Conservation (phyloP, 495 filamentous ascomycete species). For the Cudoniella acicularis region DNA sequence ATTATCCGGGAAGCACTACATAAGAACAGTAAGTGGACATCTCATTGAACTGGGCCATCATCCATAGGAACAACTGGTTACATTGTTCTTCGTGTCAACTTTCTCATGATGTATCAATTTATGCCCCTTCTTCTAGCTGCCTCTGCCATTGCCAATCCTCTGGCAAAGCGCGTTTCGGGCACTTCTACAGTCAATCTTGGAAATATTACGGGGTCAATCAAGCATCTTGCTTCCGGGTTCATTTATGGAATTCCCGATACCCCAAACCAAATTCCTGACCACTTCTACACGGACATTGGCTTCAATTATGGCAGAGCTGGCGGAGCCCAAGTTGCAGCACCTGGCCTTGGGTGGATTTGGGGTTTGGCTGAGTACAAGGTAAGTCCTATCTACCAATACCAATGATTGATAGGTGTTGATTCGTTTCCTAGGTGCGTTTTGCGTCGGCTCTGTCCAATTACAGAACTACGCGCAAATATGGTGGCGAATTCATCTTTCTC, state of each 20-base stretch:
- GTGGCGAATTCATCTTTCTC: slow-evolving; percentile 37
- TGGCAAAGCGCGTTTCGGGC: slow-evolving; percentile 1
- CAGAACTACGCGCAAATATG: slow-evolving; percentile 31
- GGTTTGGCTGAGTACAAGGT: slow-evolving; percentile 28
- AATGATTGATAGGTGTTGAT: neutral
- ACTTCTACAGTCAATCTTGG: slow-evolving; percentile 23
- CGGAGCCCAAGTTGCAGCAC: slow-evolving; percentile 31
- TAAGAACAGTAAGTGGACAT: neutral
- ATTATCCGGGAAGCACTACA: neutral
- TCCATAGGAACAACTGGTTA: neutral
- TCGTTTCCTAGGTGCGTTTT: slow-evolving; percentile 27
- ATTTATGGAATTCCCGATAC: slow-evolving; percentile 35
- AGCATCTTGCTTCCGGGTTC: slow-evolving; percentile 30
- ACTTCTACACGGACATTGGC: slow-evolving; percentile 30
- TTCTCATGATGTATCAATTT: slow-evolving; percentile 5
- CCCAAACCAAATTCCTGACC: slow-evolving; percentile 25
- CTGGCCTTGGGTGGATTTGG: slow-evolving; percentile 32
- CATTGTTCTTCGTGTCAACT: neutral
- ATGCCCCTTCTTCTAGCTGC: slow-evolving; percentile 4
- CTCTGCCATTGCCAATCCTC: slow-evolving; percentile 7
- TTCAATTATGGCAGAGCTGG: slow-evolving; percentile 35
- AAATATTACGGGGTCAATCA: slow-evolving; percentile 19
- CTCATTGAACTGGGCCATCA: neutral
- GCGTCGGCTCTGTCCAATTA: slow-evolving; percentile 38
- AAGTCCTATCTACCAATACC: neutral